Evolutionary conservation across 1,139 yeast genomes (phyloP), one percentile per base, ranked within the genome.

Genomic region (Starmera stellimalicola): DNA sequence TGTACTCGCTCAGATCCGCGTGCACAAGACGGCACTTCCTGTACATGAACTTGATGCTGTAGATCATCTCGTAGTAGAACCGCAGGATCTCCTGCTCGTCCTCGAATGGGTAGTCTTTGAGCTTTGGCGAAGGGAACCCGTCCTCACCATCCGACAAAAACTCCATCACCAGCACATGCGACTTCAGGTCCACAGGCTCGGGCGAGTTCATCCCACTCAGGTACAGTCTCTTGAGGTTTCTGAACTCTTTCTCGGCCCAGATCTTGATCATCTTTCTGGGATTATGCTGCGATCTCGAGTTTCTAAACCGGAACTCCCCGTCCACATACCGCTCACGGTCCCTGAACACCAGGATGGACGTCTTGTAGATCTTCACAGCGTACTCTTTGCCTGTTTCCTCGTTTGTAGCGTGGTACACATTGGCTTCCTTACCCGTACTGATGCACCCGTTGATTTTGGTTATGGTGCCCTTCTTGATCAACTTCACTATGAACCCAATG

Each of bases 171-270:
- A 93, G 63, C 3, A 93, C 96, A 59, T 93, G 96, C 22, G 88
- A 73, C 47, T 84, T 77, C 39, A 93, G 68, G 47, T 84, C 94
- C 15, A 85, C 58, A 1, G 99, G 98, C 52, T 83, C 81, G 0
- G 99, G 98, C 35, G 88, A 81, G 11, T 95, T 94, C 31, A 93
- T 82, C 0, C 94, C 94, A 38, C 77, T 70, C 33, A 69, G 59
- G 53, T 82, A 65, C 17, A 93, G 65, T 52, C 99, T 68, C 52
- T 84, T 88, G 56, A 93, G 65, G 53, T 93, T 93, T 37, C 99
- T 63, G 48, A 87, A 88, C 58, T 93, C 99, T 52, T 93, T 93
- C 55, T 93, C 98, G 0, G 98, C 98, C 99, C 99, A 93, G 23
- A 88, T 70, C 55, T 85, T 84, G 40, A 93, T 95, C 97, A 93